phyloP scores from a whole-genome alignment of 305 asterid genomes.

The Fraxinus velutina region DNA sequence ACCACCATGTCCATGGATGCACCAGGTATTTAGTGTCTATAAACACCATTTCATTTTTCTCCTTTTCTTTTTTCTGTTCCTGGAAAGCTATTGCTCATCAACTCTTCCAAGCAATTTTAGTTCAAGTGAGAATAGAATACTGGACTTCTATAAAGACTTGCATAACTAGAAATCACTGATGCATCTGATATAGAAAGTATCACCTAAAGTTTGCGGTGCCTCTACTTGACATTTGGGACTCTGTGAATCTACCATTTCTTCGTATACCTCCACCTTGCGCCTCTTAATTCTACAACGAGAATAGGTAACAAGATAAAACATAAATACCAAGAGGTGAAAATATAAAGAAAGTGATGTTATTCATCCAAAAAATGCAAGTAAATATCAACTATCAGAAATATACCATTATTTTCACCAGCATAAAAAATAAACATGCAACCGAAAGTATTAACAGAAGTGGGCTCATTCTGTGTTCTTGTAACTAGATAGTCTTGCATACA shows the following conservation, averaged over 20 bases:
- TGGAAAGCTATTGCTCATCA: constrained; percentile 1
- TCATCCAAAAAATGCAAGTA: constrained; percentile 1
- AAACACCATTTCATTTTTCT: constrained; percentile 3
- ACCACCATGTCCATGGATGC: not conserved
- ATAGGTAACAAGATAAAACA: constrained; percentile 10
- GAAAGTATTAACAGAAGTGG: constrained; percentile 18
- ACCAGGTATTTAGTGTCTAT: not conserved
- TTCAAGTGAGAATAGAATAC: not conserved
- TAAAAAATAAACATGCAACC: not conserved
- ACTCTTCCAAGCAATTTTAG: not conserved
- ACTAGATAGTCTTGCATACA: not conserved
- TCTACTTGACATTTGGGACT: constrained; percentile 42
- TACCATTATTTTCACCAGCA: constrained; percentile 1
- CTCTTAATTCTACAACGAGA: constrained; percentile 54
- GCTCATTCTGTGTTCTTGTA: not conserved
- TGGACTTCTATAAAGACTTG: constrained; percentile 1
- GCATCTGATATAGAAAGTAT: constrained; percentile 22
- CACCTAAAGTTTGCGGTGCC: constrained; percentile 38
- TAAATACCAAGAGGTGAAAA: constrained; percentile 15
- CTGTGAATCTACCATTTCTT: constrained; percentile 28
- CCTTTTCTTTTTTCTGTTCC: not conserved
- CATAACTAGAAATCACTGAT: constrained; percentile 6
- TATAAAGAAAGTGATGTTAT: constrained; percentile 14
- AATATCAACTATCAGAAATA: not conserved
- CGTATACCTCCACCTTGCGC: constrained; percentile 55